Conservation (phyloP, 345 rosid species). For the Pugionium cornutum region DNA sequence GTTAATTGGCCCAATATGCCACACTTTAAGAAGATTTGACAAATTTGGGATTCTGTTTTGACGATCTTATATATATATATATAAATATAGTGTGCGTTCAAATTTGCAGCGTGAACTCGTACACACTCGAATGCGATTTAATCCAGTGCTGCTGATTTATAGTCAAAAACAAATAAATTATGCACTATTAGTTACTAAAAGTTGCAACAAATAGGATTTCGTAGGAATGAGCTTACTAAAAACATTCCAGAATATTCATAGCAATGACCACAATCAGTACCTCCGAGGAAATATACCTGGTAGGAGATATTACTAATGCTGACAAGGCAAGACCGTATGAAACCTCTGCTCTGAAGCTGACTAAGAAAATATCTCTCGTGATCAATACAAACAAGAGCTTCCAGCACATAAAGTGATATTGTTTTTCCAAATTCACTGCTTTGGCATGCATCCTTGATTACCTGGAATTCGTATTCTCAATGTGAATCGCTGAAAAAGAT, state of each 20-base stretch:
- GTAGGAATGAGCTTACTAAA: not conserved
- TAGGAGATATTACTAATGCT: constrained; percentile 65
- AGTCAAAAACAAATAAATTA: not conserved
- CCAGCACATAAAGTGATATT: constrained; percentile 82
- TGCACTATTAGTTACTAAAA: constrained; percentile 7
- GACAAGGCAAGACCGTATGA: constrained; percentile 69
- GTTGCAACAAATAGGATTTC: constrained; percentile 7
- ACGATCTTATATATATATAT: not conserved
- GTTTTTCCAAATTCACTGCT: constrained; percentile 95
- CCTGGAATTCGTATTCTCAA: constrained; percentile 47
- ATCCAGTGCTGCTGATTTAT: not conserved
- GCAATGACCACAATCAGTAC: constrained; percentile 15
- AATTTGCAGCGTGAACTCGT: not conserved
- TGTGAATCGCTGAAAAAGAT: constrained; percentile 22
- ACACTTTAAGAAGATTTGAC: constrained; percentile 10
- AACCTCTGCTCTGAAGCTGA: constrained; percentile 95
- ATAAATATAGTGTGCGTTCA: not conserved
- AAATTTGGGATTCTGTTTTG: constrained; percentile 8
- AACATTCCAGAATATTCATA: not conserved
- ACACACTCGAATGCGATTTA: not conserved
- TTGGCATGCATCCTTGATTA: constrained; percentile 80
- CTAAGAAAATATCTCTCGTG: constrained; percentile 80
- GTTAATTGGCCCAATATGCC: constrained; percentile 20
- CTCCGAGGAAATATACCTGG: constrained; percentile 53
- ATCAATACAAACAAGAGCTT: constrained; percentile 79